Conservation (phyloP, 2,329 filamentous ascomycete species). For the Cladosporium sp. region DNA sequence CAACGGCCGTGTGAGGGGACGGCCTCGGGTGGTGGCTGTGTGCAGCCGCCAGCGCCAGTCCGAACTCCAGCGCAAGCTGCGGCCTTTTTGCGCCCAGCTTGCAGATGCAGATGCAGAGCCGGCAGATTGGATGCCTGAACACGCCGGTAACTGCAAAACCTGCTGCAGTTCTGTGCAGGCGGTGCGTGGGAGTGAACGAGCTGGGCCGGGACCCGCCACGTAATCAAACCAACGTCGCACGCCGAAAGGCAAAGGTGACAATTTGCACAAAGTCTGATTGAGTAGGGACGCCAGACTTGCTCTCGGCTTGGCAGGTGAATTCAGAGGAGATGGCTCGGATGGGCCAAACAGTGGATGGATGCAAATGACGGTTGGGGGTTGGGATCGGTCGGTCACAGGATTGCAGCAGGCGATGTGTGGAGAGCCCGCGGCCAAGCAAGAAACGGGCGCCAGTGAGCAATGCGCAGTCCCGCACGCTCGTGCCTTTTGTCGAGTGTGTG, state of each 20-base stretch:
- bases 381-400: constrained; percentile 2
- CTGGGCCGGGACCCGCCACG: neutral
- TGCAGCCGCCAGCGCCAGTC: neutral
- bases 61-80: neutral
- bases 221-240: neutral
- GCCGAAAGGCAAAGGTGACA: neutral
- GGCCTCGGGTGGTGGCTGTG: constrained; percentile 8
- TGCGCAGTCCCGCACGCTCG: constrained; percentile 8
- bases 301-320: neutral
- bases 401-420: constrained; percentile 6
- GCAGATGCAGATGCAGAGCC: constrained; percentile 1
- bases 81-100: neutral
- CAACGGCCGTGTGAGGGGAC: neutral
- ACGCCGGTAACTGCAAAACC: neutral
- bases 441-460: constrained; percentile 4
- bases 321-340: neutral
- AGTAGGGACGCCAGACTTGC: neutral
- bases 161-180: neutral
- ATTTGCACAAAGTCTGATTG: neutral
- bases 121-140: constrained; percentile 2
- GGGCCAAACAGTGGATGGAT: neutral
- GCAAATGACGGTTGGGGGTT: constrained; percentile 11
- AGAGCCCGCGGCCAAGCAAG: constrained; percentile 7
- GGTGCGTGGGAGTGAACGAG: neutral
- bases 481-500: constrained; percentile 6